Conservation (phyloP, 2,329 filamentous ascomycete genomes). For the Fusarium camptoceras region DNA sequence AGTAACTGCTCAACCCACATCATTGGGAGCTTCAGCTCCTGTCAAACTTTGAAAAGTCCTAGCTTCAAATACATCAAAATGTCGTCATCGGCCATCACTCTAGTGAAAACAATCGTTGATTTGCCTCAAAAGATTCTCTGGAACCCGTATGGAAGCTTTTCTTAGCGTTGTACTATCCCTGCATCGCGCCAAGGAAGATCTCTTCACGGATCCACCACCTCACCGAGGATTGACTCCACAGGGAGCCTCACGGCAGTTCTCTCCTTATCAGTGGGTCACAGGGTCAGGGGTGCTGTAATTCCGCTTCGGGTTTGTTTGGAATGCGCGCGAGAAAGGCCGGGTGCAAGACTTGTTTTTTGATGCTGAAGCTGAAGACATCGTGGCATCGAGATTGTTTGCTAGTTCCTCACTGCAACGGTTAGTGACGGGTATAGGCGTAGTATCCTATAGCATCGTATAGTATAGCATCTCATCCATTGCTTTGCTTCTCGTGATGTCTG, state of each 20-base stretch:
- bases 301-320: background rate
- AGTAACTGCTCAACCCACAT: background rate
- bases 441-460: background rate
- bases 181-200: conserved; percentile 18
- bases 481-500: background rate
- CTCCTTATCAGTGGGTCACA: conserved; percentile 22
- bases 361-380: background rate
- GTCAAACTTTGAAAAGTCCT: background rate
- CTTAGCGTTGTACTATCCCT: background rate
- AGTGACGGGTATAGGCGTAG: background rate
- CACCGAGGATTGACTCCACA: conserved; percentile 17
- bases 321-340: background rate
- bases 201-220: conserved; percentile 20
- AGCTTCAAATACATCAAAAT: background rate
- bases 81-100: conserved; percentile 12
- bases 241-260: conserved; percentile 21
- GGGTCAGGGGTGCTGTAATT: background rate
- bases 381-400: background rate
- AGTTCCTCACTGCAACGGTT: background rate
- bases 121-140: background rate
- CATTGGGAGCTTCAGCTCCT: background rate
- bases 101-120: background rate
- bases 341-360: background rate
- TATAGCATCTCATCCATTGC: background rate
- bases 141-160: conserved; percentile 13